phyloP scores from a whole-genome alignment of 2,329 filamentous ascomycete species.

The Aspergillus calidoustus region DNA sequence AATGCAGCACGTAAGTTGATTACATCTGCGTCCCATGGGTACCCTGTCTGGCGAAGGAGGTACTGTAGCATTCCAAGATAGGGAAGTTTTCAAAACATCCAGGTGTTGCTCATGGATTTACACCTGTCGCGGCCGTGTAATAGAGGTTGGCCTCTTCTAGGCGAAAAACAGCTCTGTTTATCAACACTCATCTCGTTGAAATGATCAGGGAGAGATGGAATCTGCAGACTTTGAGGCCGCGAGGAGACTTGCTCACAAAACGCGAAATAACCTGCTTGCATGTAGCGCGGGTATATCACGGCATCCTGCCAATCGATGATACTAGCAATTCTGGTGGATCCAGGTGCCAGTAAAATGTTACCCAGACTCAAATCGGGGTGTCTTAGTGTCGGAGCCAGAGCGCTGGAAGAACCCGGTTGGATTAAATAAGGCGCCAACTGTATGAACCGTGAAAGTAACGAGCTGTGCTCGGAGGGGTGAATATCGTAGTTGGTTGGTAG shows the following conservation, averaged over 20 bases:
- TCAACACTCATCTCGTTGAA: constrained; percentile 28
- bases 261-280: constrained; percentile 33
- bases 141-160: constrained; percentile 36
- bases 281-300: constrained; percentile 30
- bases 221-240: constrained; percentile 28
- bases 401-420: constrained; percentile 17
- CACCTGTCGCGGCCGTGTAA: constrained; percentile 33
- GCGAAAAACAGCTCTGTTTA: constrained; percentile 27
- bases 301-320: constrained; percentile 38
- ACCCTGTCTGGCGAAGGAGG: constrained; percentile 33
- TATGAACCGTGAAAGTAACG: constrained; percentile 31
- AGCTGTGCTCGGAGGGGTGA: constrained; percentile 28
- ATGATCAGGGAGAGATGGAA: constrained; percentile 32
- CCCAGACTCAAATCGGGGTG: constrained; percentile 33
- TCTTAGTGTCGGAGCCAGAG: constrained; percentile 29
- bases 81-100: constrained; percentile 26
- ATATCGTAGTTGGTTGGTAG: constrained; percentile 31
- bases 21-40: constrained; percentile 35
- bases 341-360: constrained; percentile 32
- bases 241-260: constrained; percentile 34
- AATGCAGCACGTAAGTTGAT: constrained; percentile 34
- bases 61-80: constrained; percentile 33
- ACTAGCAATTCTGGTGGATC: constrained; percentile 30
- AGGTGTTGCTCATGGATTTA: constrained; percentile 31
- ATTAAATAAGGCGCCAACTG: constrained; percentile 28